Conservation (phyloP, 176 grass and related monocot species). For the Avena sativa region DNA sequence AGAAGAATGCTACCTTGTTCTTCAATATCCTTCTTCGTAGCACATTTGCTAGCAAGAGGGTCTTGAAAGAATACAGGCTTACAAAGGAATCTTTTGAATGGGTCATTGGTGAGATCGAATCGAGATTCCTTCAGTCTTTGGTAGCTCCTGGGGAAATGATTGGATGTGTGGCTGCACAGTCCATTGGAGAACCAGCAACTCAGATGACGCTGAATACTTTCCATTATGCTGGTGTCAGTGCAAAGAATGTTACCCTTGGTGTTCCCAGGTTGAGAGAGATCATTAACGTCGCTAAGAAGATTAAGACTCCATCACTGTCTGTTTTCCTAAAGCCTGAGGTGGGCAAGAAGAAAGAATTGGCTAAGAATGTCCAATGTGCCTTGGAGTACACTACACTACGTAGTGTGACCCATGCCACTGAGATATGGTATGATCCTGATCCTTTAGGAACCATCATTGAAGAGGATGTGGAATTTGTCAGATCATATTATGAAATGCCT, state of each 20-base stretch:
- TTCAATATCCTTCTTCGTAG: constrained; percentile 96
- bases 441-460: constrained; percentile 91
- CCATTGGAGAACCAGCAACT: constrained; percentile 94
- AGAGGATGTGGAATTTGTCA: constrained; percentile 95
- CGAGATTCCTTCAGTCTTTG: constrained; percentile 90
- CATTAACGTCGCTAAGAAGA: constrained; percentile 99
- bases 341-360: constrained; percentile 83
- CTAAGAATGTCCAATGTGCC: constrained; percentile 99
- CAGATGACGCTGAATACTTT: constrained; percentile 99
- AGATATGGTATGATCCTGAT: constrained; percentile 98
- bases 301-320: constrained; percentile 92
- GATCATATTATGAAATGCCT: constrained; percentile 97
- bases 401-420: constrained; percentile 97
- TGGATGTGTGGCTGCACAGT: constrained; percentile 98
- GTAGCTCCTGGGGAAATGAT: constrained; percentile 99
- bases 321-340: constrained; percentile 88
- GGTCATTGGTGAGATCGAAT: constrained; percentile 97
- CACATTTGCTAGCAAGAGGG: constrained; percentile 96
- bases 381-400: constrained; percentile 94
- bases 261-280: constrained; percentile 97
- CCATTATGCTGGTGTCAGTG: constrained; percentile 99
- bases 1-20: constrained; percentile 96
- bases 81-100: constrained; percentile 99
- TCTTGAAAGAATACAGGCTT: constrained; percentile 89
- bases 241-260: constrained; percentile 99